Percentiles rank a stretch among this genome's conserved stretches.
Evolutionary conservation across 1,139 yeast genomes (phyloP).

Genomic region (Saccharomycopsis phalli): DNA sequence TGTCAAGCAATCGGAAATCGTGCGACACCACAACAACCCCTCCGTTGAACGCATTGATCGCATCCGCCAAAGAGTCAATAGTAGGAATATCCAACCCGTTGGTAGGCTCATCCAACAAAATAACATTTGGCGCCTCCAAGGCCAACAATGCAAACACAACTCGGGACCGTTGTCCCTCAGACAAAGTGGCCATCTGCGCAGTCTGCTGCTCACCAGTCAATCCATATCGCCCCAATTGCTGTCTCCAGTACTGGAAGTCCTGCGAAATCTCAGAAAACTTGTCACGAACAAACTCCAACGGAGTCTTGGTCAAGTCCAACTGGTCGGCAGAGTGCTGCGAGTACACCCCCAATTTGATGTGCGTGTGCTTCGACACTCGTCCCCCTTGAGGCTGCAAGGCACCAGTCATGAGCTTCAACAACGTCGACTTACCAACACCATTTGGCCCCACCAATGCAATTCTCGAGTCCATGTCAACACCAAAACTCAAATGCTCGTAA

Average conservation of each 20-base stretch:
- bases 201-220: conserved; percentile 99
- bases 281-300: conserved; percentile 94
- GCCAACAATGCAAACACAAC: conserved; percentile 96
- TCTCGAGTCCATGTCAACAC: conserved; percentile 99
- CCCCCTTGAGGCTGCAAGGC: conserved; percentile 81
- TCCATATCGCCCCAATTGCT: conserved; percentile 96
- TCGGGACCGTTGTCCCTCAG: conserved; percentile 99
- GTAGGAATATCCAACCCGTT: conserved; percentile 98
- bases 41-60: conserved; percentile 88
- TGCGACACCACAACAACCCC: conserved; percentile 98
- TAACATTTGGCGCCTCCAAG: conserved; percentile 88
- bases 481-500: conserved; percentile 85
- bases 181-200: conserved; percentile 94
- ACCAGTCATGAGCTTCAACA: conserved; percentile 95
- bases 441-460: conserved; percentile 97
- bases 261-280: conserved; percentile 83
- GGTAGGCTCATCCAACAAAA: conserved; percentile 97
- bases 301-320: conserved; percentile 88
- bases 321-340: conserved; percentile 99
- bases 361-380: conserved; percentile 95
- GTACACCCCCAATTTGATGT: conserved; percentile 95
- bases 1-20: conserved; percentile 96
- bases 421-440: conserved; percentile 98
- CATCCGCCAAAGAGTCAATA: conserved; percentile 94
- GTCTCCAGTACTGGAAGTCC: conserved; percentile 99